A percentile compares a stretch with the other conserved stretches of the same genome.
Evolutionary conservation across 1,139 yeast genomes (phyloP).

Genomic region (Saccharomyces pastorianus): DNA sequence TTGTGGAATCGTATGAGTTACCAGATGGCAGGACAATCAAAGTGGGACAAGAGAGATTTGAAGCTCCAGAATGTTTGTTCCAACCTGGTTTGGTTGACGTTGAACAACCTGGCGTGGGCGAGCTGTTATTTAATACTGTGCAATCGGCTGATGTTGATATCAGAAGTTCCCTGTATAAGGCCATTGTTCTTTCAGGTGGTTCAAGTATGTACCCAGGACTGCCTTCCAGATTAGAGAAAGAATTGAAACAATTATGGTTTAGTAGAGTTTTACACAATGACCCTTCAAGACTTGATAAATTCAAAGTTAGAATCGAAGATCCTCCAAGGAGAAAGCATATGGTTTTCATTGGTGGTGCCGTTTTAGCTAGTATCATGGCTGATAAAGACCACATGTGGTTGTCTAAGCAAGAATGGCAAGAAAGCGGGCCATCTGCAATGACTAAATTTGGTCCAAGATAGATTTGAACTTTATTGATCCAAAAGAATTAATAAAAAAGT

Average conservation of each 20-base stretch:
- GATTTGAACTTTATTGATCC: conserved; percentile 8
- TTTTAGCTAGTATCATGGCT: conserved; percentile 94
- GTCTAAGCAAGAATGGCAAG: conserved; percentile 94
- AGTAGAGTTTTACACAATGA: conserved; percentile 81
- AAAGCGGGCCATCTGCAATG: conserved; percentile 80
- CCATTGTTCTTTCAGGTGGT: conserved; percentile 93
- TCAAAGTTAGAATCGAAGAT: conserved; percentile 94
- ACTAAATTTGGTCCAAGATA: conserved; percentile 89
- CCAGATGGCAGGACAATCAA: conserved; percentile 95
- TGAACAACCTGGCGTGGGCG: conserved; percentile 96
- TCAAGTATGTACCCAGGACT: conserved; percentile 98
- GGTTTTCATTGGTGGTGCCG: conserved; percentile 99
- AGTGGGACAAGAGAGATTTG: conserved; percentile 92
- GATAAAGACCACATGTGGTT: conserved; percentile 99
- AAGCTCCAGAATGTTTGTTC: conserved; percentile 96
- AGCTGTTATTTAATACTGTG: conserved; percentile 79
- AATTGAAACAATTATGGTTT: conserved; percentile 92
- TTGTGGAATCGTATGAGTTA: conserved; percentile 83
- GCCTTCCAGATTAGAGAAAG: conserved; percentile 92
- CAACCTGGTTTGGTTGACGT: conserved; percentile 96
- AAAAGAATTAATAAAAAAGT: conserved; percentile 1
- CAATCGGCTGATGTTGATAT: conserved; percentile 93
- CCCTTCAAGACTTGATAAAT: conserved; percentile 77
- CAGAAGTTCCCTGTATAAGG: conserved; percentile 78
- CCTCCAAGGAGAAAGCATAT: conserved; percentile 98